Percentiles rank a stretch among this genome's conserved stretches.
These are phyloP conservation scores for Diutina mesorugosa DNA, from an alignment of 1,139 yeast species.

Conservation along the genomic window DNA sequence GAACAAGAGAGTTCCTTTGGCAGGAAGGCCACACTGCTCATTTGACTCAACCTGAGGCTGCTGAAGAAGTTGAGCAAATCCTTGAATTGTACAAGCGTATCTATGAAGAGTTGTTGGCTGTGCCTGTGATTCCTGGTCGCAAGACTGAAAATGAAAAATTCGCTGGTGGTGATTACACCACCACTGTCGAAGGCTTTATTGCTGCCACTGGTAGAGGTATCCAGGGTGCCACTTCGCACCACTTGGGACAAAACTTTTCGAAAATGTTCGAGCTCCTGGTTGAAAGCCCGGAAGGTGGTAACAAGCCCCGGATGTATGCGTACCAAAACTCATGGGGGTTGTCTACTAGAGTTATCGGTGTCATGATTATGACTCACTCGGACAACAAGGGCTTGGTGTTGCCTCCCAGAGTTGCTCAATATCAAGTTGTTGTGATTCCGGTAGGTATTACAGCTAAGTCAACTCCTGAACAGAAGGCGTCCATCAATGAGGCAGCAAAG, in stretches of 20 bases:
- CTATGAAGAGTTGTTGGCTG: constrained; percentile 88
- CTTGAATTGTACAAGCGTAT: constrained; percentile 76
- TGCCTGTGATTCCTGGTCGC: constrained; percentile 89
- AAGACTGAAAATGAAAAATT: constrained; percentile 97
- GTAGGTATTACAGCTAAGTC: constrained; percentile 91
- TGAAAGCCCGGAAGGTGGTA: constrained; percentile 86
- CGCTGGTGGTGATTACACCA: constrained; percentile 95
- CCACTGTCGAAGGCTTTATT: constrained; percentile 93
- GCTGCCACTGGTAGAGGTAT: constrained; percentile 99
- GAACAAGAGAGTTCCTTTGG: constrained; percentile 99
- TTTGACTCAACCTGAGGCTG: constrained; percentile 68
- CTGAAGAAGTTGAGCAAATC: constrained; percentile 73
- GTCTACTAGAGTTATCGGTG: constrained; percentile 97
- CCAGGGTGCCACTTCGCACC: constrained; percentile 98
- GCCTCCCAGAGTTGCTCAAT: constrained; percentile 94
- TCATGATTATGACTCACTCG: constrained; percentile 97
- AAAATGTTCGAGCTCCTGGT: constrained; percentile 95
- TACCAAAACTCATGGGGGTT: constrained; percentile 99
- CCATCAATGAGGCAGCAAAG: constrained; percentile 58
- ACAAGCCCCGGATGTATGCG: constrained; percentile 75
- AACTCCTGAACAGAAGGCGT: constrained; percentile 56
- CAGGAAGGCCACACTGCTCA: constrained; percentile 99
- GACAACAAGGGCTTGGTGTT: constrained; percentile 97
- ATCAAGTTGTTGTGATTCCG: constrained; percentile 86
- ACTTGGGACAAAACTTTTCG: constrained; percentile 95